Evolutionary conservation across 441 rosid species (phyloP).

Genomic region (Aquilaria agallochum): DNA sequence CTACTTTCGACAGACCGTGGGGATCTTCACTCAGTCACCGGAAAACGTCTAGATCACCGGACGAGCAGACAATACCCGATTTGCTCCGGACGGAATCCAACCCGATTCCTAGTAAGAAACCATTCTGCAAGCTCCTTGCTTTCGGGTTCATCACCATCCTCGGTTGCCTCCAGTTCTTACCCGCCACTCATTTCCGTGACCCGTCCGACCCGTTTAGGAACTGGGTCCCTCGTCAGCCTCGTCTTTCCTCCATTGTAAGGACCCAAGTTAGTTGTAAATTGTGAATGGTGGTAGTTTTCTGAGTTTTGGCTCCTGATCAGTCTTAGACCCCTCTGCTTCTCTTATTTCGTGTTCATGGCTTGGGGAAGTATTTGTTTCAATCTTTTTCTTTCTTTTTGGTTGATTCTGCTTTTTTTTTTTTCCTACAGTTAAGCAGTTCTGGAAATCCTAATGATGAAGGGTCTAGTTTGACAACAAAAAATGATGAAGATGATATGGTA

Average conservation of each 20-base stretch:
- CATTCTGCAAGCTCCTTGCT: slow-evolving; percentile 24
- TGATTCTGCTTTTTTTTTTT: background rate
- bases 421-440: background rate
- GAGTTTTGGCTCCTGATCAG: background rate
- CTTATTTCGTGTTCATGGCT: background rate
- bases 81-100: background rate
- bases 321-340: too few relatives aligned
- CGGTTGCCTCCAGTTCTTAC: slow-evolving; percentile 33
- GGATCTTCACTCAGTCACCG: too few relatives aligned
- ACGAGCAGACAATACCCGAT: too few relatives aligned
- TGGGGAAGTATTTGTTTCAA: background rate
- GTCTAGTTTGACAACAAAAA: background rate
- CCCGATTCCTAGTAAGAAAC: slow-evolving; percentile 25
- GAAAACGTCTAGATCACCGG: too few relatives aligned
- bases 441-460: slow-evolving; percentile 7
- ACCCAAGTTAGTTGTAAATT: background rate
- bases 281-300: background rate
- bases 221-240: slow-evolving; percentile 27
- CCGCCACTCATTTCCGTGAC: slow-evolving; percentile 44
- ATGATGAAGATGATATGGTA: slow-evolving; percentile 25
- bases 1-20: too few relatives aligned
- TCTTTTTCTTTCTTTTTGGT: background rate
- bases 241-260: slow-evolving; percentile 16
- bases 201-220: slow-evolving; percentile 33
- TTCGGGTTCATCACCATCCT: slow-evolving; percentile 22